Evolutionary conservation across 2,329 filamentous ascomycete species (phyloP), one percentile per base, ranked within the genome.

Genomic region (Cryphonectria radicalis): DNA sequence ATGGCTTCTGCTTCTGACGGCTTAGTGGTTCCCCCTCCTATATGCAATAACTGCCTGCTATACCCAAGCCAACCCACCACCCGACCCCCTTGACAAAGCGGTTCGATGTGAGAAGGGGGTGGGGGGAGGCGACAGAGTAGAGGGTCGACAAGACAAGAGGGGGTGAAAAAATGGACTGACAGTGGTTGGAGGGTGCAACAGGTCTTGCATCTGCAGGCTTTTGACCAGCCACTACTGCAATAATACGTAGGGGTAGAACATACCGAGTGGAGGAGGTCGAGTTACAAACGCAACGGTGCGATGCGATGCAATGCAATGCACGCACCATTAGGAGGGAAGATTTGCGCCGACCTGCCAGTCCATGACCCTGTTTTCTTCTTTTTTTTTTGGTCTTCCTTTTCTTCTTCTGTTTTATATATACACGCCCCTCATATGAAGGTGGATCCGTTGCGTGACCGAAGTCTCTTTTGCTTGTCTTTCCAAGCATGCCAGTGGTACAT

Each of bases 231-330:
- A 65, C 71, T 71, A 71, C 69, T 71, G 69, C 69, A 73, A 46
- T 67, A 57, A 57, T 68, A 69, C 69, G 66, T 62, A 53, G 10
- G 62, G 69, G 66, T 19, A 67, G 69, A 73, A 66, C 66, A 71
- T 62, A 73, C 71, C 69, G 69, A 67, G 71, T 73, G 71, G 71
- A 71, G 71, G 71, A 68, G 66, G 50, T 42, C 35, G 28, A 62
- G 63, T 60, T 42, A 63, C 68, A 66, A 73, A 55, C 42, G 68
- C 53, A 63, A 73, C 69, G 57, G 68, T 71, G 71, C 65, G 35
- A 68, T 72, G 70, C 70, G 66, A 72, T 72, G 71, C 71, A 43
- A 72, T 73, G 69, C 68, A 50, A 70, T 72, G 70, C 68, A 65
- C 63, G 37, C 40, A 50, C 42, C 43, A 22, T 28, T 14, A 62